These are phyloP conservation scores for Mycena polygramma DNA, from an alignment of 768 basidiomycete species.

Conservation along the genomic window DNA sequence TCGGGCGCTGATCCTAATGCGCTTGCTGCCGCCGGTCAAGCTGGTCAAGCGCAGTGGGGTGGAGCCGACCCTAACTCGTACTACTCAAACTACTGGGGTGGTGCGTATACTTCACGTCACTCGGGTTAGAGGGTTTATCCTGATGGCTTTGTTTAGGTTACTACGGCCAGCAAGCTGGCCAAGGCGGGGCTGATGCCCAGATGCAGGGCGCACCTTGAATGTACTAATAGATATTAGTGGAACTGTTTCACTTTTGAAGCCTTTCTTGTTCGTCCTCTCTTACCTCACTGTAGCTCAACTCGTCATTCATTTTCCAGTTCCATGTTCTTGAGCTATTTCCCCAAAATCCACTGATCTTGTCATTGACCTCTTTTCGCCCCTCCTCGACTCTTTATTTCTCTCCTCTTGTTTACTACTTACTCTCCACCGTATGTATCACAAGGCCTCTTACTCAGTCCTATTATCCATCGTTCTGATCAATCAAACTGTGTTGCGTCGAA, in stretches of 20 bases:
- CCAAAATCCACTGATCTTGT: conserved; percentile 29
- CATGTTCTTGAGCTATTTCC: conserved; percentile 33
- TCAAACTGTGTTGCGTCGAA: background rate
- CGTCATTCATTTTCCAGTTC: conserved; percentile 34
- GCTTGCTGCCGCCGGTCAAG: conserved; percentile 65
- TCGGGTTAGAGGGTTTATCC: conserved; percentile 19
- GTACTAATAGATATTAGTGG: conserved; percentile 35
- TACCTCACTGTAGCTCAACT: conserved; percentile 38
- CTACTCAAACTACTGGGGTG: conserved; percentile 89
- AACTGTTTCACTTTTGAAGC: conserved; percentile 23
- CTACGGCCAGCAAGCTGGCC: conserved; percentile 82
- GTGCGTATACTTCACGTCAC: conserved; percentile 55
- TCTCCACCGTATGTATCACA: conserved; percentile 45
- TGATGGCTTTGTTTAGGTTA: conserved; percentile 66
- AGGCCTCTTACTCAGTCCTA: conserved; percentile 34
- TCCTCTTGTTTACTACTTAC: conserved; percentile 35
- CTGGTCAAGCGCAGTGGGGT: conserved; percentile 83
- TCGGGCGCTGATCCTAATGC: conserved; percentile 68
- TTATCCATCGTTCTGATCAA: conserved; percentile 21
- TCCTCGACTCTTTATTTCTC: conserved; percentile 15
- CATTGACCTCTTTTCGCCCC: conserved; percentile 34
- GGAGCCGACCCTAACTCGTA: conserved; percentile 79
- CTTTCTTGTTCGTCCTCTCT: conserved; percentile 39
- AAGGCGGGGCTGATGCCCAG: conserved; percentile 67
- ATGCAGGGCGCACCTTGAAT: conserved; percentile 64